phyloP scores from a whole-genome alignment of 2,329 filamentous ascomycete species.

The Podosphaera leucotricha region DNA sequence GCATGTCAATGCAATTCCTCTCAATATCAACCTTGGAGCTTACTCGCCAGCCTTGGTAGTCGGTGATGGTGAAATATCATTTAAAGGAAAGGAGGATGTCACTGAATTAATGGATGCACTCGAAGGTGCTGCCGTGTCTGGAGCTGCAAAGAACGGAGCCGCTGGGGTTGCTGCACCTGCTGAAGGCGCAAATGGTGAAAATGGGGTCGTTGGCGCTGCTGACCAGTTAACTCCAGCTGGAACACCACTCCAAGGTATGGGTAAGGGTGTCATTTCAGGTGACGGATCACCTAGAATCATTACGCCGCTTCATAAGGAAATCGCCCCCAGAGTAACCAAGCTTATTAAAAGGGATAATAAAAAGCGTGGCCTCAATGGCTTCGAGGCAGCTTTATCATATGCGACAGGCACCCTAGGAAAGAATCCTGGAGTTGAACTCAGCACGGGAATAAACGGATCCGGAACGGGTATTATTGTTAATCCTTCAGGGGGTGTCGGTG shows the following conservation, averaged over 20 bases:
- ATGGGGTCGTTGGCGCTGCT: slow-evolving; percentile 7
- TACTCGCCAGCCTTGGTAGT: slow-evolving; percentile 28
- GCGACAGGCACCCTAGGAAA: slow-evolving; percentile 19
- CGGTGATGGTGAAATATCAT: slow-evolving; percentile 28
- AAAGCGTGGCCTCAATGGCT: slow-evolving; percentile 19
- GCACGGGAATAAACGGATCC: slow-evolving; percentile 18
- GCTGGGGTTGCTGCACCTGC: slow-evolving; percentile 14
- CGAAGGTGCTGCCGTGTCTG: slow-evolving; percentile 22
- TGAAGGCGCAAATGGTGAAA: slow-evolving; percentile 4
- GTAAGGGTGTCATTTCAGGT: slow-evolving; percentile 25
- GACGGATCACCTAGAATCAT: not conserved
- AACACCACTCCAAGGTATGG: slow-evolving; percentile 23
- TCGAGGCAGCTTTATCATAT: slow-evolving; percentile 20
- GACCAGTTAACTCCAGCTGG: slow-evolving; percentile 19
- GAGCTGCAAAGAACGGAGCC: slow-evolving; percentile 21
- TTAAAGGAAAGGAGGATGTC: slow-evolving; percentile 20
- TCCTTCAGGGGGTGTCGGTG: slow-evolving; percentile 3
- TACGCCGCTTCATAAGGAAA: slow-evolving; percentile 18
- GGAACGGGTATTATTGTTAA: slow-evolving; percentile 19
- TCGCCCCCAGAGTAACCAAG: slow-evolving; percentile 18
- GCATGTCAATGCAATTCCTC: slow-evolving; percentile 18
- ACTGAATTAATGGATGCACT: slow-evolving; percentile 22
- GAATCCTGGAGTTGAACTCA: slow-evolving; percentile 19
- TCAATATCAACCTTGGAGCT: slow-evolving; percentile 28
- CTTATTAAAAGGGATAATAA: slow-evolving; percentile 7